A percentile compares a stretch with the other conserved stretches of the same genome.
Conservation (phyloP, 139 green algal species). For the Coccomyxa sp. region DNA sequence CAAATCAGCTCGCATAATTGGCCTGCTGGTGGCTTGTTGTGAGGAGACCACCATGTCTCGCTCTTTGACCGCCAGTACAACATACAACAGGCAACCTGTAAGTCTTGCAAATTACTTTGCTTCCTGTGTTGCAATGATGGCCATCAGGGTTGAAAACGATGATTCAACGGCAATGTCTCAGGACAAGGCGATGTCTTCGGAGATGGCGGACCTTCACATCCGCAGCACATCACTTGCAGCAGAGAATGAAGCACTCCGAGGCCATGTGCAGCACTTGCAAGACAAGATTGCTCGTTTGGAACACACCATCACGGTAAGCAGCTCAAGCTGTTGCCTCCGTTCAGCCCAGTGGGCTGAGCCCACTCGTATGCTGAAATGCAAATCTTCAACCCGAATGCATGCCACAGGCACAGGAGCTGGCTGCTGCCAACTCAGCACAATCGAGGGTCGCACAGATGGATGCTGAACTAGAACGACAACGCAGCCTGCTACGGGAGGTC, state of each 20-base stretch:
- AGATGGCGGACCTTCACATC: constrained; percentile 13
- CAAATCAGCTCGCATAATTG: too few relatives aligned
- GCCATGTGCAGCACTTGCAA: neutral
- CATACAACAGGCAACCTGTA: too few relatives aligned
- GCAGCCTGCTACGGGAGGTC: neutral
- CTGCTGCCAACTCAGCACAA: neutral
- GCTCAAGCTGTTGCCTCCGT: too few relatives aligned
- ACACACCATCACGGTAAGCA: neutral
- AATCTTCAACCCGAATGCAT: too few relatives aligned
- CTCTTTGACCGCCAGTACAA: too few relatives aligned
- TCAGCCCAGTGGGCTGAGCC: too few relatives aligned
- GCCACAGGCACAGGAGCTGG: neutral
- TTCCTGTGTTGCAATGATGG: neutral
- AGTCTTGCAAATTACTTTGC: too few relatives aligned
- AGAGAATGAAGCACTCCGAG: constrained; percentile 24
- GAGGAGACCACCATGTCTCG: too few relatives aligned
- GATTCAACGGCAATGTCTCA: neutral
- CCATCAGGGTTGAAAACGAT: neutral
- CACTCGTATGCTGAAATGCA: too few relatives aligned
- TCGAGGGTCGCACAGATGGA: too few relatives aligned
- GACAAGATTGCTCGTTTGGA: neutral
- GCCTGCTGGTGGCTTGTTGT: too few relatives aligned
- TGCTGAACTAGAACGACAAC: too few relatives aligned
- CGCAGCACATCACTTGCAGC: constrained; percentile 13
- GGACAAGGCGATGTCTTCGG: constrained; percentile 12